Percentiles rank a stretch among this genome's conserved stretches.
Conservation (phyloP, 306 rosid species). For the Cucumis sativus region Cucumber_9930_V3 NC_026661.2:18854001-18854500, state of each 20-base stretch:
- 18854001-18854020: not conserved
- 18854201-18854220: constrained; percentile 48
- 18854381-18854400: constrained; percentile 69
- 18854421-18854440: constrained; percentile 69
- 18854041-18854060: not conserved
- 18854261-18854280: constrained; percentile 43
- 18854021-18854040: not conserved
- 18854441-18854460: constrained; percentile 60
- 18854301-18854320: constrained; percentile 3
- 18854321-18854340: not conserved
- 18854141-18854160: constrained; percentile 4
- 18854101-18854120: not conserved
- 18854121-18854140: not conserved
- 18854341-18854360: not conserved
- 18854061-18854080: not conserved
- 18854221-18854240: constrained; percentile 41
- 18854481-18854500: constrained; percentile 73
- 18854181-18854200: constrained; percentile 68
- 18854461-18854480: constrained; percentile 73
- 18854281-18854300: constrained; percentile 64
- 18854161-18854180: constrained; percentile 48
- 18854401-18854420: constrained; percentile 60
- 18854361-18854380: constrained; percentile 40
- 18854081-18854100: not conserved
- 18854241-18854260: constrained; percentile 52